A percentile compares a stretch with the other conserved stretches of the same genome.
Conservation (phyloP, 352 stramenopile species). For the Globisporangium irregulare region DNA sequence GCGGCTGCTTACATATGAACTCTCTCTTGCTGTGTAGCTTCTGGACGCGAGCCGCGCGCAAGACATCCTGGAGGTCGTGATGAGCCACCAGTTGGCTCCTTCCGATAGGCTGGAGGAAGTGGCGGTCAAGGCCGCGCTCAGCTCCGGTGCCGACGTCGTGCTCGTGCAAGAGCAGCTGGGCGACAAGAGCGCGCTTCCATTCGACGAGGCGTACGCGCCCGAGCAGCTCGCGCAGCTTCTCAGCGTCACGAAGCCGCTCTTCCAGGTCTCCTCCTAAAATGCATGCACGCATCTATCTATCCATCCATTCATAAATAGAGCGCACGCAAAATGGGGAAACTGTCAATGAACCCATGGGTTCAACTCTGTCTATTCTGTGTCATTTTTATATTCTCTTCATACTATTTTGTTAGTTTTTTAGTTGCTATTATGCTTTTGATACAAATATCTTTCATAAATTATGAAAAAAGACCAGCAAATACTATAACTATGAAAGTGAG, state of each 20-base stretch:
- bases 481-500: not conserved
- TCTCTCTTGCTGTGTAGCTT: constrained; percentile 27
- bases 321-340: not conserved
- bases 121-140: constrained; percentile 47
- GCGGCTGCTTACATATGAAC: constrained; percentile 12
- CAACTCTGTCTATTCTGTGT: not conserved
- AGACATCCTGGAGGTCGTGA: constrained; percentile 36
- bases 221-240: constrained; percentile 40
- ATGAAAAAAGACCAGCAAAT: no score
- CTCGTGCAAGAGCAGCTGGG: constrained; percentile 63
- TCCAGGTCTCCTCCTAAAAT: constrained; percentile 24
- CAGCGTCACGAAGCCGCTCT: constrained; percentile 27
- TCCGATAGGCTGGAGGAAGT: constrained; percentile 41
- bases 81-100: constrained; percentile 15
- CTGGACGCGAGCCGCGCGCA: constrained; percentile 44
- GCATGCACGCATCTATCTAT: not conserved
- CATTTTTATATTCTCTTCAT: not conserved
- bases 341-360: constrained; percentile 6
- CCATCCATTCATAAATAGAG: not conserved
- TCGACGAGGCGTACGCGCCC: constrained; percentile 31
- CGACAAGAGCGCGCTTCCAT: constrained; percentile 28
- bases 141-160: constrained; percentile 53
- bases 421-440: not conserved
- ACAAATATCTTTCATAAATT: no score
- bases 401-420: not conserved